Conservation (phyloP, 108 stramenopile species). For the Mediolabrus comicus region DNA sequence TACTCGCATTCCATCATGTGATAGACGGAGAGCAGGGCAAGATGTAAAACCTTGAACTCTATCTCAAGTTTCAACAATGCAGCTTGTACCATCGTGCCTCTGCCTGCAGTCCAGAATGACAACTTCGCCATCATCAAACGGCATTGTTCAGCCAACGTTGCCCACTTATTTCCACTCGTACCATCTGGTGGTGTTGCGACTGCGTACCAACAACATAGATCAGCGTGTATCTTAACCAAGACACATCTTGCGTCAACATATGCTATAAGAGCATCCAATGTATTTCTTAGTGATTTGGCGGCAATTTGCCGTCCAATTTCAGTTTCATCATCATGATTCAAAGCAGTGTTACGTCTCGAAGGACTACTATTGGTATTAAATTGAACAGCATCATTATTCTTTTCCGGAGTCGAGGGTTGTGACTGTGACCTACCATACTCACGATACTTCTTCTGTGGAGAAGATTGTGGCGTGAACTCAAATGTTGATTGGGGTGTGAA, state of each 20-base stretch:
- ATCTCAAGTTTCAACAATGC: conserved; percentile 9
- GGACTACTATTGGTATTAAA: no score
- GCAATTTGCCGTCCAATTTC: conserved; percentile 2
- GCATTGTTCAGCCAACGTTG: conserved; percentile 19
- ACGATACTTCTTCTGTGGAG: not conserved
- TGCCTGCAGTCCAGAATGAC: not conserved
- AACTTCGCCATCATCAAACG: not conserved
- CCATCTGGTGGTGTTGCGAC: not conserved
- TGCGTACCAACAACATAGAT: conserved; percentile 3
- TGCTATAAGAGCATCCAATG: conserved; percentile 24
- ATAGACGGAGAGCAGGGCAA: conserved; percentile 13
- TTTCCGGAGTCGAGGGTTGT: not conserved
- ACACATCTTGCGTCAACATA: conserved; percentile 35
- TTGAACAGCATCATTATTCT: not conserved
- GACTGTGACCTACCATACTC: not conserved
- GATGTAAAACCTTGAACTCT: conserved; percentile 17
- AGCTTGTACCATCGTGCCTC: not conserved
- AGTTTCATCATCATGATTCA: conserved; percentile 3
- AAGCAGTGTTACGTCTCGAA: not conserved
- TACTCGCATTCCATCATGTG: conserved; percentile 25
- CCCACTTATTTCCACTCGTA: conserved; percentile 13
- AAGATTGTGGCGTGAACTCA: not conserved
- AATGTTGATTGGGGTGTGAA: not conserved
- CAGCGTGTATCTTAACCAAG: conserved; percentile 28
- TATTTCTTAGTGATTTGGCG: conserved; percentile 28